phyloP scores from a whole-genome alignment of 495 filamentous ascomycete species.

The Tuber umbilicatum region DNA sequence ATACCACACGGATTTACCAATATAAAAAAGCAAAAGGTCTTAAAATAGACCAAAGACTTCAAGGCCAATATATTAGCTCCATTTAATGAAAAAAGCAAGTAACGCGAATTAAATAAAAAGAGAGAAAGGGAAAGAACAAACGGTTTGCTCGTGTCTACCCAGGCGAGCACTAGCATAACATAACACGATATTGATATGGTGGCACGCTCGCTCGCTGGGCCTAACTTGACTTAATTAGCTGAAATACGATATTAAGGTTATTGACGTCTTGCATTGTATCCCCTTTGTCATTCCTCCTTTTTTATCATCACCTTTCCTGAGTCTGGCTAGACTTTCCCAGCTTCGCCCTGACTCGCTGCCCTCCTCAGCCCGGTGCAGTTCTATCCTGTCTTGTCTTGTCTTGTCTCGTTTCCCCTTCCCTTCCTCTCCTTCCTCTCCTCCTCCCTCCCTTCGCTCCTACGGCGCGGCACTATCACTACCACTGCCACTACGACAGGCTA shows the following conservation, averaged over 20 bases:
- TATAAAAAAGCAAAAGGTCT: background rate
- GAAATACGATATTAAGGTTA: background rate
- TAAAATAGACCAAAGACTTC: background rate
- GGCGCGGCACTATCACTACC: background rate
- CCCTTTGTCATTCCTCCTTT: background rate
- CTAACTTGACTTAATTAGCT: background rate
- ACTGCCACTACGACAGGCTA: background rate
- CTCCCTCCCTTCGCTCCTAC: background rate
- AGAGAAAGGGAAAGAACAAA: background rate
- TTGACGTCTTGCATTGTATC: background rate
- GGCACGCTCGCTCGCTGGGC: background rate
- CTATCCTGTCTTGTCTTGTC: background rate
- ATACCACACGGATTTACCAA: too few species aligned
- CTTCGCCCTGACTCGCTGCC: background rate
- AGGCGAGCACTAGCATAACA: background rate
- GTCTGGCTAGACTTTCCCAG: background rate
- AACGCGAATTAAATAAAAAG: background rate
- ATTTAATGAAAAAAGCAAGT: background rate
- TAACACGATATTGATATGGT: background rate
- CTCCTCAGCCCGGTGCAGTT: background rate
- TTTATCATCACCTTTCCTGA: background rate
- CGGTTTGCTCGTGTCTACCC: background rate
- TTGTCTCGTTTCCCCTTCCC: slow-evolving; percentile 12
- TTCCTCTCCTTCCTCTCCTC: slow-evolving; percentile 4
- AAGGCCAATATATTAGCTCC: background rate